A percentile compares a stretch with the other conserved stretches of the same genome.
Evolutionary conservation across 2,329 filamentous ascomycete genomes (phyloP).

Genomic region (Xylariaceae sp.): DNA sequence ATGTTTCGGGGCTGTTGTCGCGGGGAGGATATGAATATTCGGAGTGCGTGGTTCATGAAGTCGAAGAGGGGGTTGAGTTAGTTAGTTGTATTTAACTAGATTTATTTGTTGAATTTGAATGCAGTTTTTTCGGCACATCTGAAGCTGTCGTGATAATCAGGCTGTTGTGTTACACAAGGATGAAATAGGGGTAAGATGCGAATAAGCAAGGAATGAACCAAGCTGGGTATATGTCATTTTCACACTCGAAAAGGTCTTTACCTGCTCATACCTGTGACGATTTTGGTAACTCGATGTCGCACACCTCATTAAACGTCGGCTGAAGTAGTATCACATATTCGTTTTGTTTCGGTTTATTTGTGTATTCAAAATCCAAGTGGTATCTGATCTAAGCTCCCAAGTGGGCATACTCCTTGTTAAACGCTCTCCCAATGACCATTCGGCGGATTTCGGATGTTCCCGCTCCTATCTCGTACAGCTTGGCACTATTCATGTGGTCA

Average conservation of each 20-base stretch:
- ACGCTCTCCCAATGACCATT: slow-evolving; percentile 89
- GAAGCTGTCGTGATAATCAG: background rate
- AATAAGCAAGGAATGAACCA: too few species aligned
- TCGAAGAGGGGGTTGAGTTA: slow-evolving; percentile 8
- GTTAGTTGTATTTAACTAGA: too few species aligned
- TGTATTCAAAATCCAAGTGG: too few species aligned
- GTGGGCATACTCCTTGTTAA: slow-evolving; percentile 74
- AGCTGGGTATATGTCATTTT: too few species aligned
- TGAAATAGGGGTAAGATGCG: too few species aligned
- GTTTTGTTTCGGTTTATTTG: background rate
- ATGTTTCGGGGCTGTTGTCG: slow-evolving; percentile 3
- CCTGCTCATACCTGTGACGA: too few species aligned
- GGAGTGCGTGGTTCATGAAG: slow-evolving; percentile 10
- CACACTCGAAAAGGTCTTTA: too few species aligned
- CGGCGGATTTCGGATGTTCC: slow-evolving; percentile 90
- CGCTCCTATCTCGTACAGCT: slow-evolving; percentile 93
- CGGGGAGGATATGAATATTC: slow-evolving; percentile 10
- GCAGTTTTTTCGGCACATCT: background rate
- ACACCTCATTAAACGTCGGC: too few species aligned
- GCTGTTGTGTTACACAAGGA: too few species aligned
- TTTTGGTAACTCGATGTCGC: too few species aligned
- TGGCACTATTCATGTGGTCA: slow-evolving; percentile 42
- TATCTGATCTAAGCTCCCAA: slow-evolving; percentile 20
- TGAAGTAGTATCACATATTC: too few species aligned
- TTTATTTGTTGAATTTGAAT: too few species aligned